Percentiles rank a stretch among this genome's conserved stretches.
Conservation (phyloP, 208 protist species). For the Crithidia thermophila region DNA sequence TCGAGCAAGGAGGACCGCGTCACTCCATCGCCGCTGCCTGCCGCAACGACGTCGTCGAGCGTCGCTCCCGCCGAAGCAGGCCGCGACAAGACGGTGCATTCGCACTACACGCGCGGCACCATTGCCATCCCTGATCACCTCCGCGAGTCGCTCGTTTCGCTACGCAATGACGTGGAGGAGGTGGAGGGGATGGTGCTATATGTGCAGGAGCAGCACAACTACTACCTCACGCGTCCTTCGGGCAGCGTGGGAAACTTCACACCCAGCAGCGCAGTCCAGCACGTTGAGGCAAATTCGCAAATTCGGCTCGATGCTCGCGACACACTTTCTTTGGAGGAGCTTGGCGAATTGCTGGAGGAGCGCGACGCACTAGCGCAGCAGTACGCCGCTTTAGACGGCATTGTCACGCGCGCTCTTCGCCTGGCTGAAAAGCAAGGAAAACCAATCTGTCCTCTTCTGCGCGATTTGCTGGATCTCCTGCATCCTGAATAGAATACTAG, state of each 20-base stretch:
- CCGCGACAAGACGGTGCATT: constrained; percentile 12
- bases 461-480: constrained; percentile 26
- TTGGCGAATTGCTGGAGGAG: constrained; percentile 68
- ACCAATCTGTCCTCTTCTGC: constrained; percentile 21
- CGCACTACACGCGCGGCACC: constrained; percentile 35
- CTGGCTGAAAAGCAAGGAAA: background rate
- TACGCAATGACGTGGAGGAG: constrained; percentile 56
- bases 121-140: constrained; percentile 31
- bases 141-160: constrained; percentile 24
- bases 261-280: background rate
- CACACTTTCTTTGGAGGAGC: constrained; percentile 56
- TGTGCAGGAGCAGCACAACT: constrained; percentile 46
- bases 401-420: constrained; percentile 23
- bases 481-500: constrained; percentile 6
- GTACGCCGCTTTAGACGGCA: constrained; percentile 32
- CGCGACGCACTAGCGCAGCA: constrained; percentile 59
- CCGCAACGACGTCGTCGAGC: background rate
- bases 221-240: constrained; percentile 29
- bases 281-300: background rate
- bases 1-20: too few relatives aligned
- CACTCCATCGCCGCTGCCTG: background rate
- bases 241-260: background rate
- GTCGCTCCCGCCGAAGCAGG: background rate
- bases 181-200: constrained; percentile 47
- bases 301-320: constrained; percentile 15